These are phyloP conservation scores for Acanthamoeba lenticulata DNA, from an alignment of 208 protist genomes.

Conservation along the genomic window DNA sequence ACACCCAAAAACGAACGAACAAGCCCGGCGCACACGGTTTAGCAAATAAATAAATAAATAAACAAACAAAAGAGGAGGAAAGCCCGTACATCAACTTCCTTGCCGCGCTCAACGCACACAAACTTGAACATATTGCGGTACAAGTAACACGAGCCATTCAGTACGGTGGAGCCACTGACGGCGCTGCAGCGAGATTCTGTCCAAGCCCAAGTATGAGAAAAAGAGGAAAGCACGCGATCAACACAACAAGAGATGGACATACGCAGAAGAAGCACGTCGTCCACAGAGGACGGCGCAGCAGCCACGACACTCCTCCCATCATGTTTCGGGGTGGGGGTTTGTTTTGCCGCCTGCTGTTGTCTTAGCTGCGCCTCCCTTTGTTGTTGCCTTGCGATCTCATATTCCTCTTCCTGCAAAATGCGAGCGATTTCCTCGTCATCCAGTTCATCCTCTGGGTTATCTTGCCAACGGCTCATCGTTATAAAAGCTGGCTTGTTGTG, in stretches of 20 bases:
- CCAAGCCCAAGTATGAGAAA: background rate
- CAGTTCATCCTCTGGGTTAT: background rate
- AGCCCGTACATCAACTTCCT: background rate
- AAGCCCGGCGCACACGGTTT: no score
- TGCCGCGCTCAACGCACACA: conserved; percentile 7
- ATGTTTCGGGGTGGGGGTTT: background rate
- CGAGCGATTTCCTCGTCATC: conserved; percentile 46
- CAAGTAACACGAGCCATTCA: background rate
- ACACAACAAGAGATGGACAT: background rate
- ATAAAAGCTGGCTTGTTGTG: background rate
- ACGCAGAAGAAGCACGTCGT: background rate
- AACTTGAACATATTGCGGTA: conserved; percentile 56
- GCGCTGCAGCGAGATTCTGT: background rate
- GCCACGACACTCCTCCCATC: background rate
- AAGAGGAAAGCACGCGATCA: background rate
- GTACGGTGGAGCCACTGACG: background rate
- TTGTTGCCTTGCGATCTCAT: conserved; percentile 10
- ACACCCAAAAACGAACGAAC: background rate
- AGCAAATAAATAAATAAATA: no score
- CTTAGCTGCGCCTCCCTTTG: background rate
- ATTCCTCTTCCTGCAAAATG: conserved; percentile 34
- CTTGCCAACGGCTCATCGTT: background rate
- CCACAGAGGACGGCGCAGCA: background rate
- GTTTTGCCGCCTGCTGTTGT: background rate
- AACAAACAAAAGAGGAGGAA: background rate